Evolutionary conservation across 768 basidiomycete species (phyloP).

Genomic region (Russula lepida): DNA sequence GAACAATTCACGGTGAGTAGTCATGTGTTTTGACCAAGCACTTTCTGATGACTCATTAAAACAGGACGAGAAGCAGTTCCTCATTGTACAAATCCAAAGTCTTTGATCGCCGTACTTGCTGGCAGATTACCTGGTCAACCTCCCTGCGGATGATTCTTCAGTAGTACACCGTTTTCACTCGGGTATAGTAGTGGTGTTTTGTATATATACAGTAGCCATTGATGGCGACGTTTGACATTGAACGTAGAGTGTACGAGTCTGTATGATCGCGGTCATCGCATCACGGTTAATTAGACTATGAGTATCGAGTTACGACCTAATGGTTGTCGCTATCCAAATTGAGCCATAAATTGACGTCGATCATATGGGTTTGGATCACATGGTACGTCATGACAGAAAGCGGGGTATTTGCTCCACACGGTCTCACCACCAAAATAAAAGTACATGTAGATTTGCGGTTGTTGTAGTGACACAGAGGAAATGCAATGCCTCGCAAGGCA

Average conservation of each 20-base stretch:
- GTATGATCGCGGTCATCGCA: slow-evolving; percentile 12
- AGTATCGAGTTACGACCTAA: neutral
- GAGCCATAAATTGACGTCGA: neutral
- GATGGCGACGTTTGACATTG: slow-evolving; percentile 6
- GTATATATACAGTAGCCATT: slow-evolving; percentile 16
- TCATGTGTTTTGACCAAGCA: neutral
- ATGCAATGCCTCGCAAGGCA: neutral
- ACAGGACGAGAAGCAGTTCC: slow-evolving; percentile 90
- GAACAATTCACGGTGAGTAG: slow-evolving; percentile 81
- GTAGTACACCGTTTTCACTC: neutral
- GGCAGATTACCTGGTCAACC: neutral
- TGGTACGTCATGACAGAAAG: no score
- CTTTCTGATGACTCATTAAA: slow-evolving; percentile 5
- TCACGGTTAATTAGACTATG: neutral
- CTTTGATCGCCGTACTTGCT: slow-evolving; percentile 35
- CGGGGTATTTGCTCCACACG: neutral
- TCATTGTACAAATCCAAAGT: slow-evolving; percentile 84
- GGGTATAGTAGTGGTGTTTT: neutral
- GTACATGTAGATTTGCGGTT: neutral
- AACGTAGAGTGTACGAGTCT: slow-evolving; percentile 5
- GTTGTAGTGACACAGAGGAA: neutral
- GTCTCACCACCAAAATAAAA: neutral
- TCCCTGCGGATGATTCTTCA: neutral
- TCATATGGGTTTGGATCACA: no score
- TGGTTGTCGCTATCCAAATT: neutral